A percentile compares a stretch with the other conserved stretches of the same genome.
These are phyloP conservation scores for Diplodia scrobiculata DNA, from an alignment of 2,329 filamentous ascomycete species.

Conservation along the genomic window DNA sequence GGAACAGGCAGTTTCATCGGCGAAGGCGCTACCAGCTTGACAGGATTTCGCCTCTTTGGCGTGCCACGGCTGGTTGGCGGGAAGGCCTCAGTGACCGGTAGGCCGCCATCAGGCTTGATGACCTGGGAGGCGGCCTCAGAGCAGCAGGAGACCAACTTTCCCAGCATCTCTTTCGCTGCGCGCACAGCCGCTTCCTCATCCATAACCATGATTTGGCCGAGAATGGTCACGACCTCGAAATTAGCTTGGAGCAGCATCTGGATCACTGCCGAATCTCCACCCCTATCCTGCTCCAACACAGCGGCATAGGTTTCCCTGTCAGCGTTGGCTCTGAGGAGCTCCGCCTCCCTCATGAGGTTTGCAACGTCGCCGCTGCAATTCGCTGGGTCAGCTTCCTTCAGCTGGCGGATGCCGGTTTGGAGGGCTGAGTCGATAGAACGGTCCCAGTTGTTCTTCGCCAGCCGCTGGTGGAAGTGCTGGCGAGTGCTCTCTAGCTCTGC, in stretches of 20 bases:
- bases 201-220: slow-evolving; percentile 80
- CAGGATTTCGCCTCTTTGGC: slow-evolving; percentile 67
- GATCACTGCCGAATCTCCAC: slow-evolving; percentile 73
- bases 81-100: slow-evolving; percentile 64
- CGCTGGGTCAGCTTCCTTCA: slow-evolving; percentile 68
- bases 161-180: slow-evolving; percentile 75
- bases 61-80: slow-evolving; percentile 73
- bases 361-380: slow-evolving; percentile 68
- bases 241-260: slow-evolving; percentile 86
- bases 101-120: slow-evolving; percentile 81
- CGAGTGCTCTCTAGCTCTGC: slow-evolving; percentile 86
- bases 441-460: slow-evolving; percentile 84
- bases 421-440: slow-evolving; percentile 83
- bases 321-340: slow-evolving; percentile 80
- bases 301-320: slow-evolving; percentile 76
- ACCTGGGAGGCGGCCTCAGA: slow-evolving; percentile 75
- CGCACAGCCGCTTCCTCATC: slow-evolving; percentile 79
- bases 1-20: slow-evolving; percentile 45
- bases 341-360: slow-evolving; percentile 76
- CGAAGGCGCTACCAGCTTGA: slow-evolving; percentile 52
- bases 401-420: slow-evolving; percentile 77
- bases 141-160: slow-evolving; percentile 75
- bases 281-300: slow-evolving; percentile 80
- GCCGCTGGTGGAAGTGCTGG: slow-evolving; percentile 83
- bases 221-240: slow-evolving; percentile 83